Evolutionary conservation across 495 filamentous ascomycete genomes (phyloP), one percentile per base, ranked within the genome.

Genomic region (Podospora pseudopauciseta): DNA sequence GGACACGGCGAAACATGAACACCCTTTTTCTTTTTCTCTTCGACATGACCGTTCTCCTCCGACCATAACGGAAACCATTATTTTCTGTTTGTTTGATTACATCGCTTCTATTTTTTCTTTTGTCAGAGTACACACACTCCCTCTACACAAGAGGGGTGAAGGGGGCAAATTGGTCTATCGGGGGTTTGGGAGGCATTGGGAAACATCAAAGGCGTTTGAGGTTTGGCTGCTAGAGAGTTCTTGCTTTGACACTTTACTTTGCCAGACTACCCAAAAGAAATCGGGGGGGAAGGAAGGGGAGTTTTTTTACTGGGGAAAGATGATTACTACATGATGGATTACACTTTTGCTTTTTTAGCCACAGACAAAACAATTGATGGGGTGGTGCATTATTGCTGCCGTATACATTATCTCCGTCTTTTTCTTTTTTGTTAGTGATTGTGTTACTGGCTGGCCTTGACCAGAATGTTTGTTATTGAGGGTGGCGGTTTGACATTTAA

Each of bases 201-300:
- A 20, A 59, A 27, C 6, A 59, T 59, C 19, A 59, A 59, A 59
- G 26, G 19, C 26, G 56, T 20, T 59, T n/a, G 7, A 59, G 9
- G 56, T 7, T 59, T 59, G 65, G 57, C 57, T 67, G 53, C 23
- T 2, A 23, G 1, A 23, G 23, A 23, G 23, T 67, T 54, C 2
- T 59, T 59, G 4, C 26, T 20, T 59, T 59, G 23, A 23, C 23
- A 23, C 1, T 23, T 23, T 23, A 13, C 39, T 49, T 49, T 49
- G 39, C 39, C 39, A 11, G 23, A 58, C 3, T 11, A 58, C 3
- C 7, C 4, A 27, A 27, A 58, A 5, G 23, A 34, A 34, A 56
- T n/a, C 16, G 44, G 60, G 66, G 60, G 57, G 20, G 19, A 55
- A 28, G 60, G 39, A 58, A 32, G 30, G 7, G 61, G 61, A 11